Base-by-base conservation (phyloP, 1,139 yeast species). In the Scheffersomyces insectosa region DNA sequence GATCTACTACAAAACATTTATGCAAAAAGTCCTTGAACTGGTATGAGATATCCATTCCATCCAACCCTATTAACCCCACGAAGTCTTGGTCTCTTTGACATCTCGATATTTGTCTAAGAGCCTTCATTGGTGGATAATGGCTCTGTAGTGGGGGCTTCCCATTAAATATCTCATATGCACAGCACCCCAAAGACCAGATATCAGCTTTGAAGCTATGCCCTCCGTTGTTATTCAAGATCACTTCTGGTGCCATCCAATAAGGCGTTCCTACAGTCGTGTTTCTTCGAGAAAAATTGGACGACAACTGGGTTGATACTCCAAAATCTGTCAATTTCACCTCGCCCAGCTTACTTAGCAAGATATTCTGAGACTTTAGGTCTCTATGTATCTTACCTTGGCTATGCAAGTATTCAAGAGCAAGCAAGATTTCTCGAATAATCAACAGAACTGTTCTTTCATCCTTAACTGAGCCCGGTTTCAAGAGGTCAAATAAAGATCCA, bases 211-310 rank as follows among this genome's bases (percentile, higher is more conserved):
- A 87, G 50, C 88, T 83, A 62, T 95, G 95, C 9, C 93, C 96
- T 38, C 76, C 77, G 36, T 66, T 63, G 42, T 86, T 85, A 60
- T 89, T 96, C 55, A 83, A 69, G 36, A 93, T 86, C 2, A 93
- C 96, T 57, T 95, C 99, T 0, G 99, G 99, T 0, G 99, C 99
- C 99, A 95, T 95, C 99, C 99, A 95, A 63, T 91, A 95, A 0
- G 99, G 99, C 0, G 99, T 95, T 5, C 99, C 99, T 0, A 96
- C 98, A 81, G 93, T 90, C 1, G 99, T 93, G 35, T 93, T 88
- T 56, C 99, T 77, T 59, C 91, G 87, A 39, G 83, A 65, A 28
- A 84, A 83, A 34, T 84, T 80, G n/a, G 91, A 77, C 1, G 95
- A 81, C 33, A 91, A 72, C 61, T 89, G 95, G 1, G 98, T 97